Base-by-base conservation (phyloP, 2,329 filamentous ascomycete genomes). In the Diaporthe sp. region DNA sequence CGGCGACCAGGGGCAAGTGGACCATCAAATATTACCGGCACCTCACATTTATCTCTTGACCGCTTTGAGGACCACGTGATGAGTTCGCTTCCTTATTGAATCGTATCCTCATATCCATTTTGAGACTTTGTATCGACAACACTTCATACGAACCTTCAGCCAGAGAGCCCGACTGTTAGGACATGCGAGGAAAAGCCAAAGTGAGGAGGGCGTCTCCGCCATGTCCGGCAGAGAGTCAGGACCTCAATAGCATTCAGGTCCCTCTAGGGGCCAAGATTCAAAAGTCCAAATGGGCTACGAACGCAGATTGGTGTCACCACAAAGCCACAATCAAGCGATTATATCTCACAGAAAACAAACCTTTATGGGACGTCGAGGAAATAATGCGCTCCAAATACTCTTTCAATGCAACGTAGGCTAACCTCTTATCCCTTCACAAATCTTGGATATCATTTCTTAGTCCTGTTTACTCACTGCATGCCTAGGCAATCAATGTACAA, bases 401-500 rank as follows among this genome's bases (percentile, higher is more conserved):
- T 7, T 71, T 71, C 28, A 57, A 49, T 59, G 68, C 55, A 37
- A 71, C 55, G 68, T 71, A 22, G 7, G 53, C 28, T 25, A 15
- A 15, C 28, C 34, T 57, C n/a, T 17, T 17, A 13, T 12, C 7
- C 17, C 9, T 49, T 3, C 22, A 13, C 10, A n/a, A 15, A 0
- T 39, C 13, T 3, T 15, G 5, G 13, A 4, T 39, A 39, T 55
- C 17, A 17, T 17, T 37, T 19, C 10, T 31, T 31, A 34, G 3
- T 42, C 2, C 0, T 31, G 13, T 46, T 39, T 34, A n/a, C 62
- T 68, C 7, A 49, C 12, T 15, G 22, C 31, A 37, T 9, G 7
- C 22, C 9, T 59, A 71, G 53, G 8, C 53, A 37, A 39, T 31
- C 39, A 49, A 71, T 71, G 68, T 71, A 71, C 55, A 71, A 71